Evolutionary conservation across 2,329 filamentous ascomycete species (phyloP), one percentile per base, ranked within the genome.

Genomic region (Ramichloridium luteum): DNA sequence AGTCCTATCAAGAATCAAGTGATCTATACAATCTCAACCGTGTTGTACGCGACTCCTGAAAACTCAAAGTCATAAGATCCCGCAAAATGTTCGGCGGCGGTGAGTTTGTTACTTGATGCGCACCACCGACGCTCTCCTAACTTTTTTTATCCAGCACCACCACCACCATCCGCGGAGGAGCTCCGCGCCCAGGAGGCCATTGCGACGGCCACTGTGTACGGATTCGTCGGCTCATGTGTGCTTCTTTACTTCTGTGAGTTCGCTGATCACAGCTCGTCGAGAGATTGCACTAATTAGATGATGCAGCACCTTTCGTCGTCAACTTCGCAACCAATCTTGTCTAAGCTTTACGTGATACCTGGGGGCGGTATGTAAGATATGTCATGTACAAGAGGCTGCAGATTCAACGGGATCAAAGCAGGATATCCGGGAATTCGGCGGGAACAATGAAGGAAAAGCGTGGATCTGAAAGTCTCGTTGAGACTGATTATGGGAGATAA

Each of bases 211-310:
- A 79, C 76, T 30, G 64, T 88, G 45, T 74, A 80, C 61, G 68
- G 67, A 48, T 78, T 78, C 40, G 53, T 77, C 34, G 68, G 72
- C 23, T 73, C 74, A 11, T 76, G 75, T 41, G 64, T 77, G 23
- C 57, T 80, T 30, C 68, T 90, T 29, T 88, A 88, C 55, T 61
- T 90, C 38, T 83, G 82, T 90, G 73, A 35, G 79, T 54, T 3
- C 9, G 3, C 3, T 16, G 4, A 1, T 13, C 6, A 18, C 6
- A 18, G 30, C 26, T 13, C 9, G 4, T 14, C 10, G 16, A 6
- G 6, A 11, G 13, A 15, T 11, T 3, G 5, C 3, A 15, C 16
- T 31, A 39, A 23, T 39, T 25, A 31, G 27, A 15, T 9, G 20
- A 18, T 15, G 13, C 43, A 72, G 69, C 69, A 37, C 69, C 69